These are phyloP conservation scores for Wallemia hederae DNA, from an alignment of 1,284 basidiomycete species.

Conservation along the genomic window DNA sequence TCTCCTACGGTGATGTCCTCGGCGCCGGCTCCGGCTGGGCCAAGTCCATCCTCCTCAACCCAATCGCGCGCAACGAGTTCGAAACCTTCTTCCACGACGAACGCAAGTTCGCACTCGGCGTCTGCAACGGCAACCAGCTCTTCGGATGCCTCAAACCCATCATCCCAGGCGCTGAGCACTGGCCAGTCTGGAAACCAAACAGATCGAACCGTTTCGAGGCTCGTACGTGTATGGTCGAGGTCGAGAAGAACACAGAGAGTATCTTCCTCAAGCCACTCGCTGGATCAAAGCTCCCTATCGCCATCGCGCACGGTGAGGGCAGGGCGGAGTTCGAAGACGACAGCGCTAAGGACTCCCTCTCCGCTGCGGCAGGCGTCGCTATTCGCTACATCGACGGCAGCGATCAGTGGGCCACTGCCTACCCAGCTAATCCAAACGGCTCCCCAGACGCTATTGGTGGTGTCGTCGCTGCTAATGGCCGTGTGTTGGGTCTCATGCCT, in stretches of 20 bases:
- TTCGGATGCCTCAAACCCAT: conserved; percentile 60
- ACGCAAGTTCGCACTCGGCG: conserved; percentile 65
- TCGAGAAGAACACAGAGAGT: conserved; percentile 24
- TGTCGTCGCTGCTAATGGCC: conserved; percentile 52
- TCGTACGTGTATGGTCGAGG: conserved; percentile 47
- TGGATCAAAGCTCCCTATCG: conserved; percentile 61
- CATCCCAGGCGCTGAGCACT: conserved; percentile 53
- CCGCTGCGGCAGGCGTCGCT: conserved; percentile 27
- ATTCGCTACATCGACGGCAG: conserved; percentile 45
- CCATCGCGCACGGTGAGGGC: conserved; percentile 89
- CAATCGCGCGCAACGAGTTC: conserved; percentile 43
- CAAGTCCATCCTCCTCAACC: conserved; percentile 61
- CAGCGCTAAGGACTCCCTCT: conserved; percentile 19
- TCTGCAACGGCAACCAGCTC: conserved; percentile 98
- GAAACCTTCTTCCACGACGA: conserved; percentile 37
- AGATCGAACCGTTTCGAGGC: conserved; percentile 71
- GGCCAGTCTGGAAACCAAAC: conserved; percentile 82
- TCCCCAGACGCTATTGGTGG: conserved; percentile 63
- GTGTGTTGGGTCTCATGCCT: conserved; percentile 84
- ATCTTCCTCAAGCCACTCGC: conserved; percentile 73
- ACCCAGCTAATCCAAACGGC: conserved; percentile 91
- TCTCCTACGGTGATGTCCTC: conserved; percentile 94
- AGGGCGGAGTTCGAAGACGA: conserved; percentile 35
- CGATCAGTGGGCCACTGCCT: conserved; percentile 35
- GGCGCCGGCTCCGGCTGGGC: conserved; percentile 97